These are phyloP conservation scores for Tylopilus balloui DNA, from an alignment of 768 basidiomycete genomes.

Conservation along the genomic window DNA sequence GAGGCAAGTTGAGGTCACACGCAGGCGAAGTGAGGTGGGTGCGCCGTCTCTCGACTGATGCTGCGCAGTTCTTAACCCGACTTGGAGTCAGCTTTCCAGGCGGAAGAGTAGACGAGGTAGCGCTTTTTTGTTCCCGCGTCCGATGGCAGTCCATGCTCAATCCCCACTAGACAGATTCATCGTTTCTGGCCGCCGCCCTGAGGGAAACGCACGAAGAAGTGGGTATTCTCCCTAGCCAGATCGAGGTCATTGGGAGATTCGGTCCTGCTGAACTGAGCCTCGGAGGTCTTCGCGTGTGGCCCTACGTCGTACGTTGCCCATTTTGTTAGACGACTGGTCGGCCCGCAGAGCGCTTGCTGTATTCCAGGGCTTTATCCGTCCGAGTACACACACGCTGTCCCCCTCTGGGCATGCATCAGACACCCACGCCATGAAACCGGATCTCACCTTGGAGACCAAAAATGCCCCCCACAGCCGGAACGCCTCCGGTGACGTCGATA, in stretches of 20 bases:
- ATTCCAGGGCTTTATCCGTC: slow-evolving; percentile 39
- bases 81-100: slow-evolving; percentile 62
- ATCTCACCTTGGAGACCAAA: not conserved
- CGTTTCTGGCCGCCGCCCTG: slow-evolving; percentile 54
- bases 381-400: slow-evolving; percentile 3
- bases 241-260: slow-evolving; percentile 64
- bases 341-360: not conserved
- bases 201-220: slow-evolving; percentile 75
- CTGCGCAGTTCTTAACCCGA: not conserved
- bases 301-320: slow-evolving; percentile 60
- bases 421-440: slow-evolving; percentile 1
- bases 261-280: slow-evolving; percentile 59
- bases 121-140: slow-evolving; percentile 6
- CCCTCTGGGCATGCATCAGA: not conserved
- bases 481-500: slow-evolving; percentile 23
- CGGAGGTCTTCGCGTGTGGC: slow-evolving; percentile 64
- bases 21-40: slow-evolving; percentile 79
- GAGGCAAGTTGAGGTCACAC: slow-evolving; percentile 61
- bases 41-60: not conserved
- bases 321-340: not conserved
- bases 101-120: slow-evolving; percentile 61
- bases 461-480: not conserved
- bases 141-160: not conserved
- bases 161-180: slow-evolving; percentile 43
- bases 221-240: slow-evolving; percentile 51